Base-by-base conservation (phyloP, 768 basidiomycete genomes). In the Daedaleopsis sinensis region DNA sequence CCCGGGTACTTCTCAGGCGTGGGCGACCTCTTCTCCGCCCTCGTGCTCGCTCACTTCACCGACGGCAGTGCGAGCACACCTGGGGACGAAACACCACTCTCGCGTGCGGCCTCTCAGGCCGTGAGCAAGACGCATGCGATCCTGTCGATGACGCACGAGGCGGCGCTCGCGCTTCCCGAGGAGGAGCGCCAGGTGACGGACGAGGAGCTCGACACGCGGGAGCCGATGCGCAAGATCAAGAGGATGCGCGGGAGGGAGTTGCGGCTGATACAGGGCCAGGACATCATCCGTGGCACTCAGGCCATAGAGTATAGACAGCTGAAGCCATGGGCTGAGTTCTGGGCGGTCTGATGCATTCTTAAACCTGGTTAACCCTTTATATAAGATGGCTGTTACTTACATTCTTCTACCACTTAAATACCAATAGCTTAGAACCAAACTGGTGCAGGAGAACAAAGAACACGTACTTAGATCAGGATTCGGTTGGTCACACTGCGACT, bases 1-100 rank as follows among this genome's bases (percentile, higher is more conserved):
- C 84, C 89, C 6, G 96, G 95, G 12, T 97, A 98, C 77, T 98
- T 95, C 73, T 91, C 93, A 19, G 97, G 97, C 24, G 96, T 97
- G 12, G 97, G 97, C 18, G 97, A 99, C 73, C 86, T 98, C 58
- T 98, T 98, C 78, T 94, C 94, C 7, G 92, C 96, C 1, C 85
- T 98, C 57, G 85, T 96, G 27, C 80, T 96, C 5, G 95, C 87
- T 0, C 90, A 95, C 68, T 98, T 87, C 73, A 71, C 80, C 46
- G 72, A 78, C 1, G 16, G 57, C 23, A 15, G 6, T 42, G 5
- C 53, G 9, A 23, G 61, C 19, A 49, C 61, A 3, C 64, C 19
- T 68, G 35, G 23, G 47, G 2, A 43, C 52, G 47, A 70, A 9
- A 75, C 80, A 2, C 73, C 82, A 1, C 77, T 92, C 23, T 80